Percentiles rank a stretch among this genome's conserved stretches.
These are phyloP conservation scores for Scolecobasidium constrictum DNA, from an alignment of 2,329 filamentous ascomycete species.

Conservation along the genomic window DNA sequence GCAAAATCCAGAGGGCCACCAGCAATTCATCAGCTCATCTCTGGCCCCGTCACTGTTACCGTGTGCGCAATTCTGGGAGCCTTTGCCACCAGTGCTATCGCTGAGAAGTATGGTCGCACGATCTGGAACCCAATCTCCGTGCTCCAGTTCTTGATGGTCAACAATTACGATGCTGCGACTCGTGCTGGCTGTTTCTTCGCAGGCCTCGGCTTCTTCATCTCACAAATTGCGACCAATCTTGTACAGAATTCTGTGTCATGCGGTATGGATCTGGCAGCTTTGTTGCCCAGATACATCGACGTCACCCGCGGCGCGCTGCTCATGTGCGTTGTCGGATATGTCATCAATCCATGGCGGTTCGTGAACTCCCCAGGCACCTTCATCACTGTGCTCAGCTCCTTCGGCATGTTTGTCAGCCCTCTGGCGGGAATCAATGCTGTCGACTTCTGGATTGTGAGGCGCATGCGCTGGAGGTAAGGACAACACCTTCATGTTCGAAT, in stretches of 20 bases:
- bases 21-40: conserved; percentile 17
- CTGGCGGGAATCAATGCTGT: conserved; percentile 13
- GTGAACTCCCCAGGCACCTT: conserved; percentile 12
- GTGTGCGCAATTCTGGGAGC: conserved; percentile 5
- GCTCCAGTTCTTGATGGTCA: conserved; percentile 3
- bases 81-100: conserved; percentile 6
- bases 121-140: conserved; percentile 8
- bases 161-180: conserved; percentile 8
- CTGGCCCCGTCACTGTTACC: conserved; percentile 5
- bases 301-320: conserved; percentile 6
- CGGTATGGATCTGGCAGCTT: conserved; percentile 8
- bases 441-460: conserved; percentile 11
- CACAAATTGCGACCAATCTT: conserved; percentile 7
- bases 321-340: conserved; percentile 7
- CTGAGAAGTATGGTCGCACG: conserved; percentile 3
- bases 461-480: neutral
- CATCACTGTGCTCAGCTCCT: conserved; percentile 17
- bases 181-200: conserved; percentile 10
- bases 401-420: conserved; percentile 16
- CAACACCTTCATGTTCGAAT: neutral
- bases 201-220: conserved; percentile 8
- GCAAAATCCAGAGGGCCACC: conserved; percentile 14
- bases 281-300: conserved; percentile 9
- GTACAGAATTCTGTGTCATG: conserved; percentile 7
- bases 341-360: conserved; percentile 8